Percentiles rank a stretch among this genome's conserved stretches.
phyloP scores from a whole-genome alignment of 371 early-diverging fungal genomes.

The Basidiobolus meristosporus region DNA sequence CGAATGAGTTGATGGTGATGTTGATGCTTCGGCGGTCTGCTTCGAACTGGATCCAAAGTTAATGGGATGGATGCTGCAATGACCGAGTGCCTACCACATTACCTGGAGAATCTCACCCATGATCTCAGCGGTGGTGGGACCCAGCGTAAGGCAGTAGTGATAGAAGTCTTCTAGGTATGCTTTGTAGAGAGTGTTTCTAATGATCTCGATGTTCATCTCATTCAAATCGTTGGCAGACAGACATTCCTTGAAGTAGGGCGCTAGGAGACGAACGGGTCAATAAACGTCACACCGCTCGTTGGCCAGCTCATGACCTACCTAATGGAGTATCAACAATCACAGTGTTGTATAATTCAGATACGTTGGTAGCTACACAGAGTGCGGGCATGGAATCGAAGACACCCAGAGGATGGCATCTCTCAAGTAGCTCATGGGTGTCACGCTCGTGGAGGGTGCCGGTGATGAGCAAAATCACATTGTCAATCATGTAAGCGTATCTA shows the following conservation, averaged over 20 bases:
- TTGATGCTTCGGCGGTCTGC: constrained; percentile 94
- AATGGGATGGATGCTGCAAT: no score
- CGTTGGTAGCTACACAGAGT: constrained; percentile 90
- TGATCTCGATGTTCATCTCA: constrained; percentile 97
- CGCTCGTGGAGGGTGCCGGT: constrained; percentile 95
- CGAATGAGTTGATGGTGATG: constrained; percentile 95
- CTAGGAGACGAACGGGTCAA: constrained; percentile 22
- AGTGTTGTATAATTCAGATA: constrained; percentile 85
- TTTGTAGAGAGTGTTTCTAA: constrained; percentile 94
- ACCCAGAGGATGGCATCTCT: constrained; percentile 92
- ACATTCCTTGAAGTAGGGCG: constrained; percentile 93
- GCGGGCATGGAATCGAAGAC: constrained; percentile 95
- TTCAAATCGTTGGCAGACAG: constrained; percentile 91
- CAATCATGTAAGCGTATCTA: constrained; percentile 96
- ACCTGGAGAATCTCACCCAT: constrained; percentile 86
- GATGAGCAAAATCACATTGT: constrained; percentile 93
- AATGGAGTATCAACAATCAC: constrained; percentile 94
- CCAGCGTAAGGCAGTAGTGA: constrained; percentile 59
- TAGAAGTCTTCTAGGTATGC: constrained; percentile 97
- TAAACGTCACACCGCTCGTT: no score
- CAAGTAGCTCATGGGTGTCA: constrained; percentile 86
- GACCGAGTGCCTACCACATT: no score
- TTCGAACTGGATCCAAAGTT: constrained; percentile 57
- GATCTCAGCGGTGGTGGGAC: constrained; percentile 78
- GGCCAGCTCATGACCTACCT: constrained; percentile 28